phyloP scores from a whole-genome alignment of 164 flowering plant genomes.

The Sedum album region DNA sequence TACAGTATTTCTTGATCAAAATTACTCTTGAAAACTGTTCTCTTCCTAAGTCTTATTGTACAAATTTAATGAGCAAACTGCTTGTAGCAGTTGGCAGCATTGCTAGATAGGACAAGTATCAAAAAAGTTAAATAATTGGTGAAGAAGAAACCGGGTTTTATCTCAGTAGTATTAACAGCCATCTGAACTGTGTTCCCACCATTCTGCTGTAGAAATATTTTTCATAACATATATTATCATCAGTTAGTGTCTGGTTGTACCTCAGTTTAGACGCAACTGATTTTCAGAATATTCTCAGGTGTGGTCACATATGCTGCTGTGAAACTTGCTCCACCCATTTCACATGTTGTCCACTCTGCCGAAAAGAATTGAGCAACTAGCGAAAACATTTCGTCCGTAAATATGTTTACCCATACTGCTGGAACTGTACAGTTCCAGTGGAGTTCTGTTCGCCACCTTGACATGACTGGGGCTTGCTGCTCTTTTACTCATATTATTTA shows the following conservation, averaged over 20 bases:
- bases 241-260: too few relatives aligned
- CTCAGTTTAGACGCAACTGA: not conserved
- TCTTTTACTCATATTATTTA: too few relatives aligned
- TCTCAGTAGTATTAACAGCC: not conserved
- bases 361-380: slow-evolving; percentile 65
- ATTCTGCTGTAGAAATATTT: not conserved
- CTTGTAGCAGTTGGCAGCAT: not conserved
- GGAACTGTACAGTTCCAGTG: not conserved
- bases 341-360: slow-evolving; percentile 84
- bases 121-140: not conserved
- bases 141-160: not conserved
- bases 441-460: not conserved
- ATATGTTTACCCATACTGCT: not conserved
- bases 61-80: not conserved
- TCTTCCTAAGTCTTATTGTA: not conserved
- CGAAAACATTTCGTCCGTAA: slow-evolving; percentile 78
- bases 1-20: not conserved
- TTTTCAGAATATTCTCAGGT: slow-evolving; percentile 40
- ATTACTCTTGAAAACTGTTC: not conserved
- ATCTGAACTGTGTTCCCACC: not conserved
- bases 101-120: not conserved
- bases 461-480: not conserved
- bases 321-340: slow-evolving; percentile 68
- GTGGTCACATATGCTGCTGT: slow-evolving; percentile 99
- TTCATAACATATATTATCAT: too few relatives aligned